These are phyloP conservation scores for Aureobasidium zeae DNA, from an alignment of 2,329 filamentous ascomycete genomes.

Conservation along the genomic window DNA sequence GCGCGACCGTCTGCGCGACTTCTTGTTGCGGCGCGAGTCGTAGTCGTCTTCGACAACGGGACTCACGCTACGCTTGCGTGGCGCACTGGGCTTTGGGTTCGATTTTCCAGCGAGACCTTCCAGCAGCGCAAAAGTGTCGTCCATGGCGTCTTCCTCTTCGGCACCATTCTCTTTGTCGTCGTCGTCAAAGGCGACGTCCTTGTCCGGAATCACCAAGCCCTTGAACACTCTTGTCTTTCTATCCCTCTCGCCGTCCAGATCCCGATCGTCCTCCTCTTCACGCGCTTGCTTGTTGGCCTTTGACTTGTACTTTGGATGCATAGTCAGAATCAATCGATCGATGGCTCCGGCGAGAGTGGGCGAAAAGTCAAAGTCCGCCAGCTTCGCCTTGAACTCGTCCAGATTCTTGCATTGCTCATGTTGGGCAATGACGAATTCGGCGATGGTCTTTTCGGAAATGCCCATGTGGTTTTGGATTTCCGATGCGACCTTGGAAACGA, in stretches of 20 bases:
- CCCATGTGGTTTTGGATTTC: conserved; percentile 92
- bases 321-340: conserved; percentile 74
- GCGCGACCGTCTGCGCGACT: conserved; percentile 36
- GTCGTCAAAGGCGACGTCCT: conserved; percentile 45
- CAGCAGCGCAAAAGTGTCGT: conserved; percentile 87
- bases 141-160: conserved; percentile 56
- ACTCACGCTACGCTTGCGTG: conserved; percentile 51
- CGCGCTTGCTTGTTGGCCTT: conserved; percentile 26
- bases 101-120: conserved; percentile 63
- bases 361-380: conserved; percentile 73
- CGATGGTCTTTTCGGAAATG: conserved; percentile 85
- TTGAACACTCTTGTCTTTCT: conserved; percentile 84
- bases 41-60: conserved; percentile 37
- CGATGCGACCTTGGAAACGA: conserved; percentile 88
- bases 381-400: conserved; percentile 63
- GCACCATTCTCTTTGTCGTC: conserved; percentile 39
- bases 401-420: conserved; percentile 65
- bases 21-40: conserved; percentile 29
- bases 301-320: conserved; percentile 80
- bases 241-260: conserved; percentile 42
- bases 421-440: conserved; percentile 91
- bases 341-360: conserved; percentile 82
- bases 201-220: conserved; percentile 79
- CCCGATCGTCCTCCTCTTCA: conserved; percentile 30
- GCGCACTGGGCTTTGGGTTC: conserved; percentile 36